Base-by-base conservation (phyloP, 2,329 filamentous ascomycete species). In the Cylindrodendrum hubeiense region DNA sequence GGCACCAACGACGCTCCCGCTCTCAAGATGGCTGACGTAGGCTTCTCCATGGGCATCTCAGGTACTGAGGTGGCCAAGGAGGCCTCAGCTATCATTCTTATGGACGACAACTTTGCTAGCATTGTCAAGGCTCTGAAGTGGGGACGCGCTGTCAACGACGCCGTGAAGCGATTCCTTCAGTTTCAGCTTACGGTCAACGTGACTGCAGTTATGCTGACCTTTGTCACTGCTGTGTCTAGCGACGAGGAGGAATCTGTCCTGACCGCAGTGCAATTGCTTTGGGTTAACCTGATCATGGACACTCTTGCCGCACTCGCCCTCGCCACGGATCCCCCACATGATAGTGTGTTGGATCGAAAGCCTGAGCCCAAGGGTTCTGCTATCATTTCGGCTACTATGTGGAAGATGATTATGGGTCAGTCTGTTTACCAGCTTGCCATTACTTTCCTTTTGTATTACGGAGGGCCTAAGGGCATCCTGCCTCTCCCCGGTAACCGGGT, bases 401-500 rank as follows among this genome's bases (percentile, higher is more conserved):
- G 95, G 95, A 98, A 98, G 85, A 98, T 98, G 95, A 98, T 98
- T 67, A 87, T 97, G 47, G 95, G 95, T 3, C 94, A 98, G 79
- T 90, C 94, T 2, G 85, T 97, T 63, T 98, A 96, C 79, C 95
- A 98, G 79, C 88, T 98, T 5, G 89, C 90, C 22, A 87, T 90
- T 52, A 89, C 94, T 0, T 91, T 98, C 70, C 85, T 95, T 67
- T 86, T 98, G 24, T 95, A 95, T 82, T 98, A 95, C 72, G 93
- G 88, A 24, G 33, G 89, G 86, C 53, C 80, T 80, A 63, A 81
- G 75, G 34, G 75, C 12, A 72, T 78, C 7, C 66, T 69, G 30
- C 76, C 74, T 5, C 68, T 73, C 34, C 84, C 93, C n/a, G 83
- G 83, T 9, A 89, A 90, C 71, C 77, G 85, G 15, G 76, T 70